Evolutionary conservation across 345 rosid genomes (phyloP).

Genomic region (Ceriops tagal): DNA sequence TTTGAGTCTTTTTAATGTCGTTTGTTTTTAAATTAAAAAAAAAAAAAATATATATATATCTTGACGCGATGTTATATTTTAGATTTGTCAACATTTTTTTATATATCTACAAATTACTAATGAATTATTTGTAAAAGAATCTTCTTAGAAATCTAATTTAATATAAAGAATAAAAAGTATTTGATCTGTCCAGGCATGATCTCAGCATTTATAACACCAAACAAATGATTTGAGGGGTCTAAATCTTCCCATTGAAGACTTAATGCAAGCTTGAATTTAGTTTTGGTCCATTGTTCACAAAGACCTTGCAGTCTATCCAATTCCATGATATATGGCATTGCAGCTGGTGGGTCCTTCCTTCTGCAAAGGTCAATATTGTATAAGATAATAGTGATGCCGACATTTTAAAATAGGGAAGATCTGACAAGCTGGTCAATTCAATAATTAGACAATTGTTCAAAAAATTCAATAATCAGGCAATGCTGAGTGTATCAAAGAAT

Average conservation of each 20-base stretch:
- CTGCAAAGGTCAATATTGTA: not conserved
- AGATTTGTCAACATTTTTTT: too few relatives aligned
- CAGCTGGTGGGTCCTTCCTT: not conserved
- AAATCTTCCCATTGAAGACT: not conserved
- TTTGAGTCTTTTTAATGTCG: too few relatives aligned
- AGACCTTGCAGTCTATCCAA: too few relatives aligned
- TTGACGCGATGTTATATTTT: too few relatives aligned
- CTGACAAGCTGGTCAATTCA: not conserved
- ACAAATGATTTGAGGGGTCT: not conserved
- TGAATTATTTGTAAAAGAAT: too few relatives aligned
- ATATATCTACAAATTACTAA: too few relatives aligned
- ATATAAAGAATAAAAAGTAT: too few relatives aligned
- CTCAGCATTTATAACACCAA: not conserved
- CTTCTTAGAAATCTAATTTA: too few relatives aligned
- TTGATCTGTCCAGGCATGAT: not conserved
- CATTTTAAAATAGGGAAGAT: not conserved
- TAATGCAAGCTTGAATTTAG: not conserved
- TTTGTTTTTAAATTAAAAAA: too few relatives aligned
- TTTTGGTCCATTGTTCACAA: not conserved
- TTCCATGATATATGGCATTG: not conserved
- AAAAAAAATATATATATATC: too few relatives aligned
- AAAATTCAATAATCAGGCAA: constrained; percentile 6
- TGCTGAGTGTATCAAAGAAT: not conserved
- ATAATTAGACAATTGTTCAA: constrained; percentile 8
- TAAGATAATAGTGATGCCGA: not conserved